Conservation (phyloP, 2,329 filamentous ascomycete species). For the Talaromyces pinophilus region DNA sequence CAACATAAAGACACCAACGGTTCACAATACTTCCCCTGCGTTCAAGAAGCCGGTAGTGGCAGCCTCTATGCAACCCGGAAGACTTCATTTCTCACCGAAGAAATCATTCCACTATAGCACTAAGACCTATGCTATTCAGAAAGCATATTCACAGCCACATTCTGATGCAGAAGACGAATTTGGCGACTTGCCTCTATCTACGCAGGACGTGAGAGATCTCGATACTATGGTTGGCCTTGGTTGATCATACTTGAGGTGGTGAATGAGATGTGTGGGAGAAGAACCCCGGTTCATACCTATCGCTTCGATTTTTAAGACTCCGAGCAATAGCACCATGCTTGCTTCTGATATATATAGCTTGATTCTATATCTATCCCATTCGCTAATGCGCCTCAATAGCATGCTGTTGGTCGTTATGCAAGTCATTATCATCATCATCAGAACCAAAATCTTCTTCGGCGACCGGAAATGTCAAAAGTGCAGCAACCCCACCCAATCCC, state of each 20-base stretch:
- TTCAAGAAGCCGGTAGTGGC: background rate
- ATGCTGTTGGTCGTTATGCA: slow-evolving; percentile 16
- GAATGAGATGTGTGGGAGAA: background rate
- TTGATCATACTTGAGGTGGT: background rate
- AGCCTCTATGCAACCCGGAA: background rate
- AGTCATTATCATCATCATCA: slow-evolving; percentile 35
- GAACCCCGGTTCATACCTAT: background rate
- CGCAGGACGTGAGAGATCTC: slow-evolving; percentile 19
- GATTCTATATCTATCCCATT: slow-evolving; percentile 8
- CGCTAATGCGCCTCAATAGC: slow-evolving; percentile 20
- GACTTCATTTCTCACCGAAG: background rate
- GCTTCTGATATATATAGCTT: background rate
- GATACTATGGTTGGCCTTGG: slow-evolving; percentile 17
- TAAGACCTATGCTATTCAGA: background rate
- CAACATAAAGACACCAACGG: background rate
- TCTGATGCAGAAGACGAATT: slow-evolving; percentile 21
- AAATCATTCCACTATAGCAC: background rate
- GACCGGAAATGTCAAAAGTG: slow-evolving; percentile 86
- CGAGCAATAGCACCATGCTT: background rate
- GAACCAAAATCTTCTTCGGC: slow-evolving; percentile 74
- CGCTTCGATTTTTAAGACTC: too few relatives aligned
- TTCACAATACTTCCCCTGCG: background rate
- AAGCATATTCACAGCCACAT: background rate
- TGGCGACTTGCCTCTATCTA: slow-evolving; percentile 20
- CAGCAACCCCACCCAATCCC: slow-evolving; percentile 81